Base-by-base conservation (phyloP, 2,329 filamentous ascomycete genomes). In the Periconia sp. region DNA sequence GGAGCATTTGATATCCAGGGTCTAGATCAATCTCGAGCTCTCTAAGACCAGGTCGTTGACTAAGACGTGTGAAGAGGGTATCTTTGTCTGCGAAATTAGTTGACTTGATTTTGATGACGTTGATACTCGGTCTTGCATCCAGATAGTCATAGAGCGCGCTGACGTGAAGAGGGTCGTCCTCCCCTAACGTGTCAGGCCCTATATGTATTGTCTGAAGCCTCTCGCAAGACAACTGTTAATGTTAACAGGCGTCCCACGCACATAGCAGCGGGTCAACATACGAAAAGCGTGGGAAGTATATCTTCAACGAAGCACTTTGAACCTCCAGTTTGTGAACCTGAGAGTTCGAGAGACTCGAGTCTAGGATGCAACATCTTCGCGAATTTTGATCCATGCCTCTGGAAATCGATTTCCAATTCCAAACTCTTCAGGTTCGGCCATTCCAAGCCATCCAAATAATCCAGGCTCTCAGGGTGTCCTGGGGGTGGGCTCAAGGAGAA, bases 1-100 rank as follows among this genome's bases (percentile, higher is more conserved):
- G 52, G 3, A 66, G 33, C 4, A 63, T 41, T 26, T 54, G 30
- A 19, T 61, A 8, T 2, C 59, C 57, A 13, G 65, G 64, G 7
- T 67, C 63, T 19, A 69, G 48, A 30, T 65, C 62, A 12, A 66
- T 61, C 31, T 67, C 58, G n/a, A 69, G 46, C 4, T 40, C 46
- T 40, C 58, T 47, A 8, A 69, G 44, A 11, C 52, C 50, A 18
- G 42, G 30, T 4, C 58, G 56, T 38, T 61, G 55, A 39, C 52
- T 59, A 12, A 68, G 44, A 11, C 49, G 52, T n/a, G 36, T 33
- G 40, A 69, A 67, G 7, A 68, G 32, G 2, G 49, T 18, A 18
- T 68, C 60, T 17, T 61, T 62, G 26, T 48, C 54, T 8, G 51
- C 33, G 13, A 68, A 52, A 15, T 48, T 50, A 13, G 59, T 40